These are phyloP conservation scores for Gossypium laxum DNA, from an alignment of 441 rosid species.

Conservation along the genomic window DNA sequence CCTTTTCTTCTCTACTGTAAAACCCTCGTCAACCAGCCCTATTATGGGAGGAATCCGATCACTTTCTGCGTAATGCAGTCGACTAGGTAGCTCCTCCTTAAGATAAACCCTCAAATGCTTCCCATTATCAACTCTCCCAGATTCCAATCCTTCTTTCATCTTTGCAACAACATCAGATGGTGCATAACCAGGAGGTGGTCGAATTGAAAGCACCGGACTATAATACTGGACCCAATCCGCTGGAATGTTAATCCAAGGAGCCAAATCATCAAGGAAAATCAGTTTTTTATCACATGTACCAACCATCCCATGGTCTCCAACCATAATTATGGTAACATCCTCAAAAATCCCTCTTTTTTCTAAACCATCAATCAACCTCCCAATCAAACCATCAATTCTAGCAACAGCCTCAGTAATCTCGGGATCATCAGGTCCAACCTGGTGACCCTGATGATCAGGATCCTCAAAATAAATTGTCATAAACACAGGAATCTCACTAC, in stretches of 20 bases:
- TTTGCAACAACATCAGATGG: conserved; percentile 44
- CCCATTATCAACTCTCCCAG: conserved; percentile 70
- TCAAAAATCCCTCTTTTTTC: conserved; percentile 73
- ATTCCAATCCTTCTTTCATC: conserved; percentile 66
- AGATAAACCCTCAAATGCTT: conserved; percentile 57
- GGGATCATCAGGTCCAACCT: conserved; percentile 87
- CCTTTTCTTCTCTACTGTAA: conserved; percentile 56
- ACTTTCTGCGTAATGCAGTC: conserved; percentile 61
- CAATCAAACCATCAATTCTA: conserved; percentile 61
- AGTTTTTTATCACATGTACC: conserved; percentile 80
- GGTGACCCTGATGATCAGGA: conserved; percentile 90
- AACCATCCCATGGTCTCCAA: conserved; percentile 98
- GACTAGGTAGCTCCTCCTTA: conserved; percentile 73
- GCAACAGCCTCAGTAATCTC: conserved; percentile 68
- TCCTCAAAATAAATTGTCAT: conserved; percentile 89
- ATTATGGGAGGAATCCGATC: conserved; percentile 69
- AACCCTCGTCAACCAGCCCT: conserved; percentile 67
- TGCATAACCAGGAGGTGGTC: conserved; percentile 37
- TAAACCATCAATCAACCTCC: conserved; percentile 64
- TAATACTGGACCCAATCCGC: conserved; percentile 58
- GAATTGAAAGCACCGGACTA: conserved; percentile 59
- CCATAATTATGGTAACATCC: conserved; percentile 70
- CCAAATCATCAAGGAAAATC: conserved; percentile 59
- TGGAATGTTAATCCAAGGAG: conserved; percentile 56
- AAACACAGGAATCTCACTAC: conserved; percentile 53